Evolutionary conservation across 2,329 filamentous ascomycete genomes (phyloP), one percentile per base, ranked within the genome.

Genomic region (Talaromyces verruculosus): DNA sequence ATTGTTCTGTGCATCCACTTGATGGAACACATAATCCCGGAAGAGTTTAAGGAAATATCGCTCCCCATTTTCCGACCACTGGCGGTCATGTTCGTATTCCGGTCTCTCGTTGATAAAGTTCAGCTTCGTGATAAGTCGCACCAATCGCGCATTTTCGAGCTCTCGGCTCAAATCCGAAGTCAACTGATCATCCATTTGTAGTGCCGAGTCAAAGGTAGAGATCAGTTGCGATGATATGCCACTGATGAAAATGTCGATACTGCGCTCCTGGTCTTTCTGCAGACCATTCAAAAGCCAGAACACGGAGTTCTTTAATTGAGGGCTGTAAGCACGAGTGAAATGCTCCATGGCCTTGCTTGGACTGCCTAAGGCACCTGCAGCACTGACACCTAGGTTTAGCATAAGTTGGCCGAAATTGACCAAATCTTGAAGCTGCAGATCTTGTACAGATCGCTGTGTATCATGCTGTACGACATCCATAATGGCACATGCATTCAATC

Each of bases 21-120:
- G 93, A 77, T 99, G 95, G 80, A 98, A 99, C 47, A 97, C 92
- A 72, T 96, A 98, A 79, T 99, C 95, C 60, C 95, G 88, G 83
- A 98, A 98, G 8, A 99, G 85, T 79, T 97, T 97, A 69, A 99
- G 84, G 75, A 92, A 91, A 76, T 97, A 98, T 33, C 93, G 88
- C 72, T 97, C 92, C 30, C 94, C 94, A 58, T 91, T 95, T 77
- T 98, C 94, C 4, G 92, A 91, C 94, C 95, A 99, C 59, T 87
- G 84, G 0, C 85, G 82, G 68, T 93, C 90, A 47, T 88, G 88
- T 63, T 92, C 91, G 68, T 91, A 90, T 74, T 98, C 94, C 1
- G 90, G 91, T 11, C 95, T 88, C 77, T 99, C 95, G 73, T 95
- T 95, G 75, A 99, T 88, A 66, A 91, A 86, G 67, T 91, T 92